Conservation (phyloP, 177 flowering plant genomes). For the Vitis hybrid region DNA sequence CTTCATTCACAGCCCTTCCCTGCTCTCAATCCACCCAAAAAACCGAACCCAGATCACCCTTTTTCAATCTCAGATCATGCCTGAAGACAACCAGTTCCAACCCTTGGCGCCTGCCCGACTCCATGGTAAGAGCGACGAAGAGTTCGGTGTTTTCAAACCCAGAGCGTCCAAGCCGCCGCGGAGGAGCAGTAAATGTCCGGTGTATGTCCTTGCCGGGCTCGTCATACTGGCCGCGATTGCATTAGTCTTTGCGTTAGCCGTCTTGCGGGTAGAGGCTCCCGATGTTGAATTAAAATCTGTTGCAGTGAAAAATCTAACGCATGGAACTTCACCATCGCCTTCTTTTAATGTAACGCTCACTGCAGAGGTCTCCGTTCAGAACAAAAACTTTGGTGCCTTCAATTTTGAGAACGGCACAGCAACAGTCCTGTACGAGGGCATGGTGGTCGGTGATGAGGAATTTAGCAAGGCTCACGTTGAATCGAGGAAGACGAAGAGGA, state of each 20-base stretch:
- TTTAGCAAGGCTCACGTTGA: neutral
- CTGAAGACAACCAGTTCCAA: neutral
- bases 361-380: slow-evolving; percentile 9
- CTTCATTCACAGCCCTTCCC: too few relatives aligned
- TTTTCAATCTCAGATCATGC: neutral
- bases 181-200: neutral
- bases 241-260: slow-evolving; percentile 2
- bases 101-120: neutral
- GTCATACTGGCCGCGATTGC: neutral
- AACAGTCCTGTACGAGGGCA: neutral
- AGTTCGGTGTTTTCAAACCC: neutral
- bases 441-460: neutral
- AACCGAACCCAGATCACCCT: neutral
- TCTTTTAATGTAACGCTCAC: slow-evolving; percentile 1
- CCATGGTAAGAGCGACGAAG: neutral
- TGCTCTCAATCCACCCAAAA: too few relatives aligned
- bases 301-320: neutral
- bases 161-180: neutral
- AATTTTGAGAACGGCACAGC: slow-evolving; percentile 4
- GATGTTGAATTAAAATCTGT: slow-evolving; percentile 1
- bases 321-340: neutral
- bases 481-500: slow-evolving; percentile 3
- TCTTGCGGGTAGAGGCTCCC: slow-evolving; percentile 14
- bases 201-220: neutral
- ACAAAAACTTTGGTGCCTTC: slow-evolving; percentile 13